phyloP scores from a whole-genome alignment of 2,329 filamentous ascomycete species.

The Cladosporium sp. region DNA sequence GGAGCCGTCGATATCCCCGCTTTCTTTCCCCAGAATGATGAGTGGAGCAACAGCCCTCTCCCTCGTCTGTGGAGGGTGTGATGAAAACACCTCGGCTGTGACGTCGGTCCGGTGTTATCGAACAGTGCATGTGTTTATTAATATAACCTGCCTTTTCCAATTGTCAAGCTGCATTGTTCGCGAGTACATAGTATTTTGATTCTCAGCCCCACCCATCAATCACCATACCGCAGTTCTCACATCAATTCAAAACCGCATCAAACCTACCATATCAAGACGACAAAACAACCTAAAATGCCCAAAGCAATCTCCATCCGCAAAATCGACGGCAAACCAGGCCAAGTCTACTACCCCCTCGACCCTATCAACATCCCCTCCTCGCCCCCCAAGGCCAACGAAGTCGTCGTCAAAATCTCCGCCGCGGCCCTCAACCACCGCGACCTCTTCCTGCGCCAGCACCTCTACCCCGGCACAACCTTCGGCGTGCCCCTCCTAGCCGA shows the following conservation, averaged over 20 bases:
- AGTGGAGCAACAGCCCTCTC: too few relatives aligned
- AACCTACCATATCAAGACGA: too few relatives aligned
- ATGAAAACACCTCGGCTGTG: constrained; percentile 11
- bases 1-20: too few relatives aligned
- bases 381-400: constrained; percentile 53
- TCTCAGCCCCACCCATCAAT: too few relatives aligned
- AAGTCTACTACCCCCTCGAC: constrained; percentile 73
- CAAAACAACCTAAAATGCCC: constrained; percentile 41
- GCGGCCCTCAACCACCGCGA: constrained; percentile 93
- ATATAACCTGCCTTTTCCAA: too few relatives aligned
- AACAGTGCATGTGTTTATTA: too few relatives aligned
- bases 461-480: constrained; percentile 84
- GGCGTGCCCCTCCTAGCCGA: constrained; percentile 75
- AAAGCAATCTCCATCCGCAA: constrained; percentile 61
- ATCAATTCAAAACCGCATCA: too few relatives aligned
- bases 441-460: constrained; percentile 86
- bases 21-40: too few relatives aligned
- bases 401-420: constrained; percentile 72
- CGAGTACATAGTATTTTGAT: too few relatives aligned
- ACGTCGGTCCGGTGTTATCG: neutral
- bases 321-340: constrained; percentile 75
- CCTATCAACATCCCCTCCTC: constrained; percentile 58
- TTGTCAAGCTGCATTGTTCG: too few relatives aligned
- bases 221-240: too few relatives aligned
- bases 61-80: neutral